A percentile compares a stretch with the other conserved stretches of the same genome.
These are phyloP conservation scores for Aspergillus sp. DNA, from an alignment of 2,329 filamentous ascomycete genomes.

Conservation along the genomic window DNA sequence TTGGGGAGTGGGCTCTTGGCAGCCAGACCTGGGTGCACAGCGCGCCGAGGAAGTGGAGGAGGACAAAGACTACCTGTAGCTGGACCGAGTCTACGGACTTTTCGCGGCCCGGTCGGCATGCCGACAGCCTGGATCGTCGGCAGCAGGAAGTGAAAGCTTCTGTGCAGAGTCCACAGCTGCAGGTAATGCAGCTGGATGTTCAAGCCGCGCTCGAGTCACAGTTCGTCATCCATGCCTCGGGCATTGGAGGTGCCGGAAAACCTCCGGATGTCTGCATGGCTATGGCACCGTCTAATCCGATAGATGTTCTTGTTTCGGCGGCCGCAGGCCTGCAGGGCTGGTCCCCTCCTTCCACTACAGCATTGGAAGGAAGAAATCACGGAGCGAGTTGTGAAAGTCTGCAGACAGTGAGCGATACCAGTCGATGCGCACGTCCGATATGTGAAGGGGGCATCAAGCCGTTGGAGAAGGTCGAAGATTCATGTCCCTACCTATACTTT, in stretches of 20 bases:
- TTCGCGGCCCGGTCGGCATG: too few relatives aligned
- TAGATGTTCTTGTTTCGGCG: not conserved
- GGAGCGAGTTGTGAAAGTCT: not conserved
- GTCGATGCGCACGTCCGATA: not conserved
- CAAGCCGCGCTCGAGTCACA: too few relatives aligned
- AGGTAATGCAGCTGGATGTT: too few relatives aligned
- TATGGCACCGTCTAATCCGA: not conserved
- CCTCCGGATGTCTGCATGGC: too few relatives aligned
- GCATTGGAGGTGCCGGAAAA: too few relatives aligned
- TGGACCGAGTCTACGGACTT: too few relatives aligned
- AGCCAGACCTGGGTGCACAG: slow-evolving; percentile 31
- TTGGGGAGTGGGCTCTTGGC: not conserved
- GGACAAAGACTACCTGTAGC: not conserved
- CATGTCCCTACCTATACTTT: slow-evolving; percentile 10
- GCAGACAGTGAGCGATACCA: not conserved
- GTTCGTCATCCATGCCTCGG: too few relatives aligned
- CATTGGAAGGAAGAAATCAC: not conserved
- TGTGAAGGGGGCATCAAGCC: not conserved
- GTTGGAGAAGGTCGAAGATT: not conserved
- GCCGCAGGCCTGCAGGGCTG: not conserved
- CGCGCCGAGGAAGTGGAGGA: slow-evolving; percentile 23
- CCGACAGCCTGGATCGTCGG: not conserved
- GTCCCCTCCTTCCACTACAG: not conserved
- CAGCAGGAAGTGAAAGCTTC: too few relatives aligned
- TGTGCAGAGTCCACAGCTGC: too few relatives aligned